These are phyloP conservation scores for Komagataella populi DNA, from an alignment of 805 yeast genomes.

Conservation along the genomic window DNA sequence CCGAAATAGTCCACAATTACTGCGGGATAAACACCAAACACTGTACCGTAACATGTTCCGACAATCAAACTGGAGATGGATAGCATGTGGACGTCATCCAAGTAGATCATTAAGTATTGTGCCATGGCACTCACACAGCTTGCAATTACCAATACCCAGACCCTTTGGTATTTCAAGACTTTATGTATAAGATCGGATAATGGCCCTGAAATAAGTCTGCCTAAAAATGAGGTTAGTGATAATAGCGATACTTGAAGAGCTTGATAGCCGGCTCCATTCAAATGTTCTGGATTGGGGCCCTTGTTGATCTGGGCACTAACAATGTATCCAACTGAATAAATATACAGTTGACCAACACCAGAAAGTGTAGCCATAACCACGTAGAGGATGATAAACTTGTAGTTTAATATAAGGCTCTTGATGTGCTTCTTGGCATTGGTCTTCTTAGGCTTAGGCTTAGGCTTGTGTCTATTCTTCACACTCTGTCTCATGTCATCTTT, in stretches of 20 bases:
- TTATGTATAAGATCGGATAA: conserved; percentile 47
- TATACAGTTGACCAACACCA: conserved; percentile 61
- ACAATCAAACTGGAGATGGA: conserved; percentile 36
- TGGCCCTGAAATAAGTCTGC: conserved; percentile 53
- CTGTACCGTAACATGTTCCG: conserved; percentile 58
- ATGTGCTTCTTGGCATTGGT: conserved; percentile 12
- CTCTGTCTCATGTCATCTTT: neutral
- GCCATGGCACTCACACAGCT: conserved; percentile 21
- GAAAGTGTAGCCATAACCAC: conserved; percentile 41
- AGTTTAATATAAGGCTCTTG: conserved; percentile 12
- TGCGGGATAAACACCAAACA: conserved; percentile 67
- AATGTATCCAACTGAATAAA: conserved; percentile 63
- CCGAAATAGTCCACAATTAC: conserved; percentile 65
- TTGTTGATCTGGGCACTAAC: conserved; percentile 30
- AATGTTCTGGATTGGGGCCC: conserved; percentile 10
- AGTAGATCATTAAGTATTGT: conserved; percentile 20
- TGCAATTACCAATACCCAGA: conserved; percentile 47
- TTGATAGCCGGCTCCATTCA: conserved; percentile 33
- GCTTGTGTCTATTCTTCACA: neutral
- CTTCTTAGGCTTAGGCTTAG: conserved; percentile 1
- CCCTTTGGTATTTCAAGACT: conserved; percentile 37
- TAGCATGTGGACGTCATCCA: conserved; percentile 28
- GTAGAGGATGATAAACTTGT: conserved; percentile 35
- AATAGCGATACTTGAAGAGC: conserved; percentile 60
- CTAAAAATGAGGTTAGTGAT: conserved; percentile 52